Base-by-base conservation (phyloP, 805 yeast genomes). In the Candida krabiensis region DNA sequence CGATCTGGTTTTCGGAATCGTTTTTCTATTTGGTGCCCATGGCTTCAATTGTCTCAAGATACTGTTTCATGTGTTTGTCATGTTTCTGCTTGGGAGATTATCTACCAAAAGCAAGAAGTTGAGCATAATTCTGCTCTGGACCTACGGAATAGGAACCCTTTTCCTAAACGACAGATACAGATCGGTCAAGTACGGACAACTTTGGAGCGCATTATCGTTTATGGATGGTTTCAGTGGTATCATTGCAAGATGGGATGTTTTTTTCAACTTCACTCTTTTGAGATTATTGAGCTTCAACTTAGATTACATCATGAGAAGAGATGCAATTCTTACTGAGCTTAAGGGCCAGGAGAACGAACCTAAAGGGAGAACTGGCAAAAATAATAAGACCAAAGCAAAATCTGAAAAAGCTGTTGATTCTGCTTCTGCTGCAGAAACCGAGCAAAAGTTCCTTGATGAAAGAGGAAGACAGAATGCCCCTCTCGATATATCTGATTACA, bases 171-270 rank as follows among this genome's bases (percentile, higher is more conserved):
- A 86, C 51, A 67, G 64, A 36, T 79, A 70, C 44, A 70, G 89
- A 36, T 69, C 73, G 15, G 70, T 72, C 41, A 74, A 73, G 16
- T 71, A 75, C 32, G 81, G 77, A 0, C 50, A 55, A 8, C 30
- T 79, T 5, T 53, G 56, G 37, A 54, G 70, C 0, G 43, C 50
- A 2, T 58, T 86, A n/a, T 57, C 68, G 0, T 63, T 74, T 25
- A 60, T 86, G 50, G 96, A 88, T 53, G 73, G 75, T 0, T 83
- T 75, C 50, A 73, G 74, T 33, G 97, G 98, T 1, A 73, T 90
- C 11, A 81, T 93, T 44, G 71, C 79, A 13, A 73, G 98, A 52
- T 93, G 99, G 99, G 97, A 93, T 57, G 97, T 93, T 3, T 87
- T 86, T 52, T 93, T 80, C 71, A 93, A 93, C 63, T 89, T 95